These are phyloP conservation scores for Allomyces macrogynus DNA, from an alignment of 192 early-diverging fungal genomes.

Conservation along the genomic window DNA sequence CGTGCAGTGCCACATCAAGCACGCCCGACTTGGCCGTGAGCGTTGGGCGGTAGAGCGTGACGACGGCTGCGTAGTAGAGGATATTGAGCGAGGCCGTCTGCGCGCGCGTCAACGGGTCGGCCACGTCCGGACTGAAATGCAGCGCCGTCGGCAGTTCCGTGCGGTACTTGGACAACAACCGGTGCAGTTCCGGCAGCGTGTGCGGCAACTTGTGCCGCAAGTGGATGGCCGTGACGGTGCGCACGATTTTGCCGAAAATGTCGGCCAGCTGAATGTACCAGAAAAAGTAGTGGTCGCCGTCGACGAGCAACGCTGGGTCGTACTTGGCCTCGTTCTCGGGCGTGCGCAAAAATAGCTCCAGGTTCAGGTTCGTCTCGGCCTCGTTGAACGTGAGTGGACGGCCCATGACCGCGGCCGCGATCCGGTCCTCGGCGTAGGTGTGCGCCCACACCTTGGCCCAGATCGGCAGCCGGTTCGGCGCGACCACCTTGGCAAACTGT, in stretches of 20 bases:
- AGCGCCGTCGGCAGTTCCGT: neutral
- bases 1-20: neutral
- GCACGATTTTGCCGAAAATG: neutral
- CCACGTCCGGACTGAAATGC: neutral
- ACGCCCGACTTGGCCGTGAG: neutral
- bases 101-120: neutral
- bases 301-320: neutral
- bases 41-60: neutral
- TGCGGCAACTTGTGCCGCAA: neutral
- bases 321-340: neutral
- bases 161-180: neutral
- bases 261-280: neutral
- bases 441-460: too few species aligned
- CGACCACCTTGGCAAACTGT: too few species aligned
- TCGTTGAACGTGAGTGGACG: neutral
- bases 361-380: neutral
- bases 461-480: too few species aligned
- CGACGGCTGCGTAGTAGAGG: neutral
- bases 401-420: neutral
- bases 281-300: neutral
- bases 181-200: neutral
- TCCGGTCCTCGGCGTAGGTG: too few species aligned
- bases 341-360: neutral
- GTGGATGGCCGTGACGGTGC: neutral
- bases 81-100: neutral